Evolutionary conservation across 2,329 filamentous ascomycete species (phyloP), one percentile per base, ranked within the genome.

Genomic region (Pseudogymnoascus sp.): DNA sequence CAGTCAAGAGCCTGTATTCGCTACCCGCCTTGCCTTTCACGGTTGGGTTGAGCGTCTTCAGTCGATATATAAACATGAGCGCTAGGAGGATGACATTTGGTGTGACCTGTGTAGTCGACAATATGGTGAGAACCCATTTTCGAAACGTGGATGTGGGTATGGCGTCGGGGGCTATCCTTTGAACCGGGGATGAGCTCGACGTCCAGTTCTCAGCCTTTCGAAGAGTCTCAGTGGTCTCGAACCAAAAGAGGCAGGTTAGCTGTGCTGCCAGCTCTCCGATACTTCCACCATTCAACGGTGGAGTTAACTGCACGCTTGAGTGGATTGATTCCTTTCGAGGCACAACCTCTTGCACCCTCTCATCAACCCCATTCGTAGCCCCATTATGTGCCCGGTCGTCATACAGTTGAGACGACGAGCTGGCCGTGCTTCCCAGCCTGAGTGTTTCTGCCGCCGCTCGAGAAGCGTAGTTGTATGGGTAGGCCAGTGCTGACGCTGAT

Each of bases 201-300:
- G 68, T 70, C 66, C 65, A 77, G 72, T 75, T 74, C 72, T 92
- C 88, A 37, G 92, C 90, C 62, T 84, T 82, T 67, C 88, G 84
- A 13, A 97, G 78, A 21, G 88, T 88, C n/a, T 88, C 82, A 45
- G 89, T 88, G 13, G 88, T 89, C 75, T 97, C 92, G 72, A 97
- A 97, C 93, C 94, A 97, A 77, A 97, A 97, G 12, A 99, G 81
- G 72, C 93, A 97, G 10, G 93, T 96, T 75, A 97, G 90, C 90
- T 92, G 85, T 62, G 91, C 90, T 60, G 90, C 89, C 73, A 96
- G 92, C 70, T 94, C 89, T 8, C 90, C 83, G 67, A 96, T 74
- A 70, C 84, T 92, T 6, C 90, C 89, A 52, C 89, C 80, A 69
- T 87, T 91, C 71, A 96, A 91, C 37, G 89, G 87, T 48, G 80